Base-by-base conservation (phyloP, 2,329 filamentous ascomycete species). In the Botrytis galanthina region DNA sequence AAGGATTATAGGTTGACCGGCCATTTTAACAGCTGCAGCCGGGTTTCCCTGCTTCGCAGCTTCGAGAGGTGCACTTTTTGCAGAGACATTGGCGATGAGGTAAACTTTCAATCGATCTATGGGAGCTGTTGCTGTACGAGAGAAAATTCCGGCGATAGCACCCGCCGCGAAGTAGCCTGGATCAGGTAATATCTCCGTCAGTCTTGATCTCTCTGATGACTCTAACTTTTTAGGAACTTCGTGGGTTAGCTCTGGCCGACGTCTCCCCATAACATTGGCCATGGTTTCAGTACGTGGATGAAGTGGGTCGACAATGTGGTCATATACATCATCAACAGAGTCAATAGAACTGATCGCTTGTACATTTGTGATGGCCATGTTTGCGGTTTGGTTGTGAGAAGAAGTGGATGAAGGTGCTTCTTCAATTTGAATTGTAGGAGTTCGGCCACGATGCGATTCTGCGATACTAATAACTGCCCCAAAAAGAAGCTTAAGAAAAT, bases 71-170 rank as follows among this genome's bases (percentile, higher is more conserved):
- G 88, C 86, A 78, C 86, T 84, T 77, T 88, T 80, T 74, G 86
- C 87, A 73, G 86, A 84, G 73, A 94, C 97, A 83, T 97, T 95
- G 71, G 97, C 95, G 79, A 99, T 96, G 71, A 99, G 89, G 82
- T 97, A 98, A 77, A 99, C 96, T 85, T 98, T 98, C 74, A 99
- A 87, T 79, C 96, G 94, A 85, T 99, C 96, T 83, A 99, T 91
- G 74, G 96, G 96, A 75, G 96, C 96, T 78, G 96, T 99, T 76
- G 93, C 92, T 81, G 96, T 98, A 81, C 96, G 92, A 81, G 95
- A 98, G 80, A 98, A 91, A 82, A 94, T 95, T 82, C 96, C 96
- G 82, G 95, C 94, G 82, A 97, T 87, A 83, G 94, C 96, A 86
- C 96, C 96, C 82, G 96, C 96, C 85, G 97, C 84, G 84, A 98